Evolutionary conservation across 331 rosid species (phyloP), one percentile per base, ranked within the genome.

Genomic region (Malus hybrid): DNA sequence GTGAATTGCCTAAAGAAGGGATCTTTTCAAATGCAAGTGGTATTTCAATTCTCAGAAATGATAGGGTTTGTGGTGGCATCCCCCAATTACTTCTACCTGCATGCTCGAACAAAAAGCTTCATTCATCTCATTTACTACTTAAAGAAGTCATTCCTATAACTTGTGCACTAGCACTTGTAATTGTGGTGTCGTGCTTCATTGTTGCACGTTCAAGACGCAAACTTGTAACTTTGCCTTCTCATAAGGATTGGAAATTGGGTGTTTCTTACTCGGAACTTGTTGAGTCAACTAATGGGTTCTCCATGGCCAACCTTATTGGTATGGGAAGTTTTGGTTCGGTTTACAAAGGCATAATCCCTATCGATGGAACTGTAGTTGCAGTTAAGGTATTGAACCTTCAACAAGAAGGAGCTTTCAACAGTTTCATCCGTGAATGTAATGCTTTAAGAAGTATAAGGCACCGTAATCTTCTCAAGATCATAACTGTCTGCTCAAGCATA

Each of bases 401-500:
- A 48, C 81, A 73, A 19, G 71, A 48, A 65, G 92, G 90, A 70
- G 92, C 89, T 48, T 77, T 52, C 2, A 75, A 70, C 59, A 85
- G 91, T 54, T 85, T 89, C 79, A 60, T 75, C 6, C 76, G 65
- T 33, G 89, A 89, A 75, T 87, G 89, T 70, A 64, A 62, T 14
- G 89, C 71, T 29, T 75, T 85, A 9, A 66, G 83, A 77, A 50
- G 80, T 10, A 75, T 77, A 59, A 69, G 85, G 72, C 94, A 36
- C 67, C 83, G 82, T 0, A 89, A 87, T 81, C 87, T 89, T 52
- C 87, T 87, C 4, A 84, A 86, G 82, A 75, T 87, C 60, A 52
- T 87, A 62, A 82, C 85, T 10, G 72, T 69, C 56, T 77, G 86
- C 73, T 89, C 90, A 24, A 46, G 85, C 56, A 64, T 84, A 72